A percentile compares a stretch with the other conserved stretches of the same genome.
Conservation (phyloP, 2,329 filamentous ascomycete genomes). For the Botrytis byssoidea region DNA sequence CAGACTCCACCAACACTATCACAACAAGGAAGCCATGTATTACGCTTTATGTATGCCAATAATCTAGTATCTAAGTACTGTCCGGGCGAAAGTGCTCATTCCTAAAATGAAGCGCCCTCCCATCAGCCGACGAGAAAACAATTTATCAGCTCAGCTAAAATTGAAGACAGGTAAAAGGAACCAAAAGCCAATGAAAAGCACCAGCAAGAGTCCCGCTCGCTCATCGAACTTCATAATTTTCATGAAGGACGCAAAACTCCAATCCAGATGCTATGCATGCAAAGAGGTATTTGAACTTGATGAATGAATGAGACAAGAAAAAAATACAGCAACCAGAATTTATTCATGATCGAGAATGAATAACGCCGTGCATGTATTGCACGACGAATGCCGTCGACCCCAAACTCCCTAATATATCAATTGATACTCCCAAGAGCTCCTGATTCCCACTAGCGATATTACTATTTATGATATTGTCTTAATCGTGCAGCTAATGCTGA, state of each 20-base stretch:
- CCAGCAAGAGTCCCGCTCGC: slow-evolving; percentile 4
- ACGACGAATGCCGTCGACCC: not conserved
- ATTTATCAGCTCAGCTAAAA: not conserved
- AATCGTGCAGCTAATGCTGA: not conserved
- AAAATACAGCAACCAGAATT: slow-evolving; percentile 3
- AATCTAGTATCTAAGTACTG: slow-evolving; percentile 2
- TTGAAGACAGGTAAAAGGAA: not conserved
- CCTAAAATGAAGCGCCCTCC: not conserved
- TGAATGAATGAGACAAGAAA: slow-evolving; percentile 10
- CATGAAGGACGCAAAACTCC: slow-evolving; percentile 9
- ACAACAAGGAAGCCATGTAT: not conserved
- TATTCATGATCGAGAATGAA: not conserved
- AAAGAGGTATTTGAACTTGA: slow-evolving; percentile 17
- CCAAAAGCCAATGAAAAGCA: not conserved
- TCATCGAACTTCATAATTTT: slow-evolving; percentile 4
- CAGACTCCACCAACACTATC: not conserved
- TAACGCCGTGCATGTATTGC: slow-evolving; percentile 7
- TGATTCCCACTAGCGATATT: not conserved
- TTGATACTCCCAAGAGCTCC: slow-evolving; percentile 8
- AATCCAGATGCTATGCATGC: slow-evolving; percentile 13
- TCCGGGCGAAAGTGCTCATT: not conserved
- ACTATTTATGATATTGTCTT: slow-evolving; percentile 3
- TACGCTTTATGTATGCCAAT: not conserved
- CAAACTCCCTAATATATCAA: not conserved
- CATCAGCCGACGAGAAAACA: not conserved